phyloP scores from a whole-genome alignment of 257 asterid species.

The Gynochthodes officinalis region DNA sequence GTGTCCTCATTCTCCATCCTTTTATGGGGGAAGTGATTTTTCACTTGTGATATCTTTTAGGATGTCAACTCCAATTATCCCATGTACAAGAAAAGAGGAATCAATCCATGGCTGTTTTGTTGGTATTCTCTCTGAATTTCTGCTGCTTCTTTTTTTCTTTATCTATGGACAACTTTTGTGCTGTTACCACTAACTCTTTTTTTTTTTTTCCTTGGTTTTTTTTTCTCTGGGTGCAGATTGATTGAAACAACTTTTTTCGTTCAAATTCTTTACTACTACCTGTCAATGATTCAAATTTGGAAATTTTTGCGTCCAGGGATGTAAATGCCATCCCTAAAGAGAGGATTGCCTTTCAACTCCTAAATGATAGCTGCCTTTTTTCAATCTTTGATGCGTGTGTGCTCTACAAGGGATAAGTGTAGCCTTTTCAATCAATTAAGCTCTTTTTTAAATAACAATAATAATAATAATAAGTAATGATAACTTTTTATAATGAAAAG shows the following conservation, averaged over 20 bases:
- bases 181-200: slow-evolving; percentile 43
- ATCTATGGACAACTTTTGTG: slow-evolving; percentile 34
- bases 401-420: slow-evolving; percentile 2
- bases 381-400: background rate
- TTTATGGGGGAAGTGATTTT: slow-evolving; percentile 25
- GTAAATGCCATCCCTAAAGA: slow-evolving; percentile 14
- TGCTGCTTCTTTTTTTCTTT: slow-evolving; percentile 20
- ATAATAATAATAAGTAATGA: too few species aligned
- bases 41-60: slow-evolving; percentile 30
- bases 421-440: background rate
- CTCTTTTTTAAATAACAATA: too few species aligned
- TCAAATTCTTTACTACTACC: slow-evolving; percentile 2
- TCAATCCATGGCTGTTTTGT: slow-evolving; percentile 29
- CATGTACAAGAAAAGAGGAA: slow-evolving; percentile 35
- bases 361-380: slow-evolving; percentile 24
- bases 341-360: slow-evolving; percentile 29
- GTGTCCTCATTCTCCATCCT: slow-evolving; percentile 28
- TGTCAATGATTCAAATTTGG: slow-evolving; percentile 27
- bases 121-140: slow-evolving; percentile 21
- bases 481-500: too few species aligned
- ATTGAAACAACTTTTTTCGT: background rate
- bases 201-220: too few species aligned
- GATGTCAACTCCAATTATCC: slow-evolving; percentile 68
- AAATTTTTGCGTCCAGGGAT: slow-evolving; percentile 13
- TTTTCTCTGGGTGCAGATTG: background rate